Evolutionary conservation across 2,329 filamentous ascomycete genomes (phyloP), one percentile per base, ranked within the genome.

Genomic region (Leptosphaerulina australis): DNA sequence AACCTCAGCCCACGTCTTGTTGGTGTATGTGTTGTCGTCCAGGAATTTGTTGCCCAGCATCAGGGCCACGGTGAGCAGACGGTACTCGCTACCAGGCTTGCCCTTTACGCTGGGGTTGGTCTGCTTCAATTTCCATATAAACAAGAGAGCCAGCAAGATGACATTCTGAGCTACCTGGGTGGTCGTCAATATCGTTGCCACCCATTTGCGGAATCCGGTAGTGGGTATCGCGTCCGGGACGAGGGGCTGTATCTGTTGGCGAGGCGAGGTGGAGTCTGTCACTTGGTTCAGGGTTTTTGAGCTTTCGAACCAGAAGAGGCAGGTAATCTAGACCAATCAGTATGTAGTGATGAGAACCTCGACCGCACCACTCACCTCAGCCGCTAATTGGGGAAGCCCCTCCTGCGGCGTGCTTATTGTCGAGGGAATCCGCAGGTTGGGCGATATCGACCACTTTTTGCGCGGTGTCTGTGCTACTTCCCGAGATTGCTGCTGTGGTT

Each of bases 31-130:
- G 72, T 97, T 99, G 73, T 99, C 94, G 69, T 99, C 94, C 64
- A 99, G 78, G 70, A 97, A 99, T 78, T 99, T 99, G 74, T 99
- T 99, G 55, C 92, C 93, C 52, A 99, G 80, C 94, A 99, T 99
- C 60, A 99, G 77, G 18, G 94, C 94, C 38, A 97, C 92, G 0
- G 94, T 97, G 66, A 97, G 80, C 18, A 99, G 78, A 14, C 94
- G 82, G 68, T 94, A 97, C 71, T 97, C 94, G 71, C 94, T 99
- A 4, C 94, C 94, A 17, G 87, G 87, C 65, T 93, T 93, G 30
- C 94, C 94, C 68, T 92, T 91, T 14, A 97, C 93, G 3, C 82
- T 85, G 0, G 91, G 90, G 63, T 96, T 97, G 57, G 88, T 87
- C 70, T 88, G 90, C 78, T 97, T 97, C 57, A 99, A 76, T 36